A percentile compares a stretch with the other conserved stretches of the same genome.
Conservation (phyloP, 805 yeast species). For the Yamadazyma nakazawae region DNA sequence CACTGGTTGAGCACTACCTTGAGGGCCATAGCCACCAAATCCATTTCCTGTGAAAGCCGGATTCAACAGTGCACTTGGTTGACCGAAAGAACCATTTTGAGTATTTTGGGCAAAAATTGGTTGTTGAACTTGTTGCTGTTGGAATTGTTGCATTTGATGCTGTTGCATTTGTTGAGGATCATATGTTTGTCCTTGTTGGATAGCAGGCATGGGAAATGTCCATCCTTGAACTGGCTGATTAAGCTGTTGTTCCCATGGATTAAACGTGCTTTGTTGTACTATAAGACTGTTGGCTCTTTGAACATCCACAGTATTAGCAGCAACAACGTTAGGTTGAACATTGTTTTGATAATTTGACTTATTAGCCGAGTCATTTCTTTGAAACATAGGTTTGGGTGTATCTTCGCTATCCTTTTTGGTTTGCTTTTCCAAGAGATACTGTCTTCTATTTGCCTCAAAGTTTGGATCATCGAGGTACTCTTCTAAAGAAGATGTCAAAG, state of each 20-base stretch:
- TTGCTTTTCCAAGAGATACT: conserved; percentile 67
- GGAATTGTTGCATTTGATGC: not conserved
- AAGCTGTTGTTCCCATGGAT: conserved; percentile 36
- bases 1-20: conserved; percentile 18
- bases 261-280: conserved; percentile 37
- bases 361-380: not conserved
- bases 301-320: not conserved
- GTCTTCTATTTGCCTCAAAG: conserved; percentile 75
- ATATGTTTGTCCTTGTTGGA: conserved; percentile 12
- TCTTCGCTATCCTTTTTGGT: conserved; percentile 22
- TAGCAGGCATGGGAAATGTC: conserved; percentile 11
- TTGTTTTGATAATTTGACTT: not conserved
- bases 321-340: not conserved
- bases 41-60: conserved; percentile 53
- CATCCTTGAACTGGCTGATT: conserved; percentile 7
- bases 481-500: conserved; percentile 78
- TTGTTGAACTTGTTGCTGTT: conserved; percentile 1
- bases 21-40: conserved; percentile 51
- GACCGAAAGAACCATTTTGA: conserved; percentile 13
- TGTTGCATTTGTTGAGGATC: conserved; percentile 8
- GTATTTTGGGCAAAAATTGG: conserved; percentile 25
- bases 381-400: conserved; percentile 3
- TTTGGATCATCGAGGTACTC: conserved; percentile 86
- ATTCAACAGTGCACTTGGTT: conserved; percentile 11
- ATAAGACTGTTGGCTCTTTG: conserved; percentile 26